Evolutionary conservation across 1,284 basidiomycete species (phyloP), one percentile per base, ranked within the genome.

Genomic region (Lignosus rhinocerotis): DNA sequence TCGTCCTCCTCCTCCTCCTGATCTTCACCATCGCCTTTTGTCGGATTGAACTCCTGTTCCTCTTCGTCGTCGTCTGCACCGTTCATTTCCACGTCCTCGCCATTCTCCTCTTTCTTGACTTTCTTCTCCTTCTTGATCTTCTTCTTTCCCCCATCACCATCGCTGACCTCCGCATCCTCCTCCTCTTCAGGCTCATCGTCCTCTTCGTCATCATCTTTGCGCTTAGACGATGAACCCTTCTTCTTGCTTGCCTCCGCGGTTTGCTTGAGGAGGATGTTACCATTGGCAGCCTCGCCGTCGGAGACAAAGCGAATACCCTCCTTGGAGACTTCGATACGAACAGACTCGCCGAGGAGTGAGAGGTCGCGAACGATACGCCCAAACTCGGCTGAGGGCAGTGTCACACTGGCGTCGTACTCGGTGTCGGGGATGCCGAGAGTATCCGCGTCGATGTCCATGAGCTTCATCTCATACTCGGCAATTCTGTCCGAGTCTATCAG

Each of bases 381-480:
- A 72, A 98, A 98, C 75, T 99, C 97, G 51, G 80, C 64, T 0
- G 94, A 87, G 8, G 92, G 86, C 86, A 99, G 89, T 33, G 88
- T 90, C 56, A 99, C 88, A 53, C 92, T 90, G 17, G 94, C 94
- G 70, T 99, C 96, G 75, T 99, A 99, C 62, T 96, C 91, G 2
- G 97, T 99, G 67, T 98, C 95, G n/a, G 97, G 97, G 68, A 99
- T 98, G 52, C 93, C 92, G 55, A 99, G 90, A 58, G 89, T 90
- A 76, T 99, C 97, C 36, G 92, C 82, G 75, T 99, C 96, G 69
- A 99, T 99, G 71, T 99, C 97, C 96, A 99, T 98, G 55, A 99
- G 86, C 76, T 98, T 99, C 89, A 99, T 94, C 70, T 98, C 96
- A 77, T 98, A 99, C 73, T 99, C 94, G 25, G 94, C 95, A 55